Evolutionary conservation across 306 rosid genomes (phyloP).

Genomic region (Vicia sativa): DNA sequence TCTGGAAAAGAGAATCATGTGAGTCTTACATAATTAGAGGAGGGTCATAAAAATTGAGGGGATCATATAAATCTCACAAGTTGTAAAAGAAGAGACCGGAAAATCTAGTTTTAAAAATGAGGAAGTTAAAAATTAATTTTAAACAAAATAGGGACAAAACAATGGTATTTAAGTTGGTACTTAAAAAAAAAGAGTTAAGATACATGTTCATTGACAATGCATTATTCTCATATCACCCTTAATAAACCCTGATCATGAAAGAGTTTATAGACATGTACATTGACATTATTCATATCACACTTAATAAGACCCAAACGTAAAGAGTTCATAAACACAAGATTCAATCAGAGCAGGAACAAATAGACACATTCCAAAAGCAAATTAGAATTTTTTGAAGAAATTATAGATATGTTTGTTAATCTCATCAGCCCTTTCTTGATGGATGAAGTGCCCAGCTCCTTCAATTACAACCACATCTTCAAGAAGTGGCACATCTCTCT

Average conservation of each 20-base stretch:
- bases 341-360: background rate
- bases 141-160: too few species aligned
- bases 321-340: constrained; percentile 3
- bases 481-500: constrained; percentile 66
- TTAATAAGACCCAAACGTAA: background rate
- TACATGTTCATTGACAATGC: background rate
- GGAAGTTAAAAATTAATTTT: too few species aligned
- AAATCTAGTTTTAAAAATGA: too few species aligned
- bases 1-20: background rate
- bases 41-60: too few species aligned
- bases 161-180: too few species aligned
- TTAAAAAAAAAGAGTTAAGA: too few species aligned
- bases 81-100: too few species aligned
- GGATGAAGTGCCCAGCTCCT: constrained; percentile 77
- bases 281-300: background rate
- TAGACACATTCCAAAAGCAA: background rate
- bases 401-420: constrained; percentile 64
- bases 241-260: background rate
- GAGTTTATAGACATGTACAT: background rate
- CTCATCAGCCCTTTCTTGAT: constrained; percentile 65
- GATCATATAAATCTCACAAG: too few species aligned
- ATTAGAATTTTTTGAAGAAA: constrained; percentile 55
- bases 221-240: background rate
- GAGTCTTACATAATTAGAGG: too few species aligned
- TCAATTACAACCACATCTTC: constrained; percentile 68